Evolutionary conservation across 441 rosid genomes (phyloP), one percentile per base, ranked within the genome.

Genomic region (Breynia disticha): DNA sequence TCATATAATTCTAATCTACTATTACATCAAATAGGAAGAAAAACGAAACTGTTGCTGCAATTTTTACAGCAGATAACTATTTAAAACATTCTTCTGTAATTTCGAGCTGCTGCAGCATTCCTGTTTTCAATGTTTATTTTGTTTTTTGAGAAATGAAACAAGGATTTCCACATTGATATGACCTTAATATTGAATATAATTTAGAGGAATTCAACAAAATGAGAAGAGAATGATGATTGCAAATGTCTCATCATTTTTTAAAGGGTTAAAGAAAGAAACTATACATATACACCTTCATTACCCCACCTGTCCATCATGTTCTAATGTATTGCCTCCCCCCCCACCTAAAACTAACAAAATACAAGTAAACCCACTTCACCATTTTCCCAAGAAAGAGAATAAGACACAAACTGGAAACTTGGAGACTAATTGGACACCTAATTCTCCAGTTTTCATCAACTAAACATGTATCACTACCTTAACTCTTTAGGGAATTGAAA

Each of bases 221-320:
- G 64, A 66, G 63, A 66, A 47, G 65, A 65, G 67, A 61, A 47
- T 69, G 41, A 69, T 65, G 73, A 67, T 65, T 74, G 75, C 81
- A 61, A 19, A 46, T 49, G 70, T 50, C 64, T 64, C 73, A 38
- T 60, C 55, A 66, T 67, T 68, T 47, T 37, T 52, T 44, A 57
- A 65, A 71, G 59, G 61, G 67, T 49, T 55, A n/a, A 53, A 55
- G 47, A 45, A 5, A 48, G 48, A 13, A 56, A 63, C 71, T 74
- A 74, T 71, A 74, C 80, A 78, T 72, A 70, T 78, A 67, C 71
- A 78, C 64, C 73, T 68, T 77, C 67, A 49, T 45, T 52, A 61
- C 67, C 79, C 74, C 74, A 62, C 60, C 72, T 61, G 7, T 24
- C 32, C 32, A 24, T 24, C 60, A 62, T 52, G 48, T 62, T 58